Base-by-base conservation (phyloP, 441 rosid genomes). In the Metrosideros polymorpha region DNA sequence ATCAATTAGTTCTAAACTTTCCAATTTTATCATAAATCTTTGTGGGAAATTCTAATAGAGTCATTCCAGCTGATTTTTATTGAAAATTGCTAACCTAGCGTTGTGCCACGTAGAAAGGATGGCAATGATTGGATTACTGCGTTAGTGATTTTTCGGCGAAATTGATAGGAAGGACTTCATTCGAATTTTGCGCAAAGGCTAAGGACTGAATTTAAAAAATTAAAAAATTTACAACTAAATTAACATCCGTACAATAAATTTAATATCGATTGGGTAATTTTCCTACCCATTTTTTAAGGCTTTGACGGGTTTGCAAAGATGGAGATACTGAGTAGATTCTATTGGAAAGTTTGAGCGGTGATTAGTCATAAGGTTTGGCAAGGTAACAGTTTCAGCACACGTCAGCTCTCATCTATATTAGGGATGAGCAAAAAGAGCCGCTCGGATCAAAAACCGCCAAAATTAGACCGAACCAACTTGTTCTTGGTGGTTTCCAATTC, bases 21-120 rank as follows among this genome's bases (percentile, higher is more conserved):
- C 22, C 1, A 19, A 19, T 22, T 53, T 32, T 32, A 2, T 66
- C 25, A 1, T 32, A 32, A 32, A 32, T 0, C 24, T 66, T 66
- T 0, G 1, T 4, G 4, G 19, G 4, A 35, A 66, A 66, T 22
- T 35, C 2, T 66, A 18, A 35, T 9, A 32, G 30, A 15, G 9
- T 0, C 2, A 9, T 18, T 30, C 30, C 35, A 2, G 3, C 13
- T 2, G 7, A 15, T 61, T 61, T 17, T 61, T 3, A 2, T 61
- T 3, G 14, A 0, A 61, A 61, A 30, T 61, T 2, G 24, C 42
- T 30, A 17, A 30, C 24, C 4, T 17, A 2, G 8, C 3, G 3
- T 12, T 5, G 7, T 66, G 13, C 45, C n/a, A 22, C 0, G 1
- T 71, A 22, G 0, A 27, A 19, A 5, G 7, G 6, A 0, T 2